Conservation (phyloP, 129 eudicot genomes). For the Ambrosia artemisiifolia region DNA sequence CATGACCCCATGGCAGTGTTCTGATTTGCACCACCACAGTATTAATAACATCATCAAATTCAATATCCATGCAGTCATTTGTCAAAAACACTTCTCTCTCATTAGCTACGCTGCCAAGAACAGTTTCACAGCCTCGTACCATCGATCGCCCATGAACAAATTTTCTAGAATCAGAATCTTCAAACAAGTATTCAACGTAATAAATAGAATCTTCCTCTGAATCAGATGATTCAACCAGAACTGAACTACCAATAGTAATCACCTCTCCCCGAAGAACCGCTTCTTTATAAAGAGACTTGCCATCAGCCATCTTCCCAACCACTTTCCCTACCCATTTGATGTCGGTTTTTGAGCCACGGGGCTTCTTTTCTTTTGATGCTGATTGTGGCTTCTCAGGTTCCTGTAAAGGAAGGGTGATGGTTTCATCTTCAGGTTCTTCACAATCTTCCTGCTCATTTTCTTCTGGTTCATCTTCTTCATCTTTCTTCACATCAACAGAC, state of each 20-base stretch:
- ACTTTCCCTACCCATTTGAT: constrained; percentile 67
- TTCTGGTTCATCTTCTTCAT: constrained; percentile 60
- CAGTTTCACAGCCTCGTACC: constrained; percentile 69
- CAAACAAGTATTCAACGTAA: constrained; percentile 83
- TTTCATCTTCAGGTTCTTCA: constrained; percentile 51
- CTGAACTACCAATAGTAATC: constrained; percentile 57
- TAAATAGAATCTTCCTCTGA: constrained; percentile 45
- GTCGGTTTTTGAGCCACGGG: constrained; percentile 31
- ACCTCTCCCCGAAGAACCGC: constrained; percentile 56
- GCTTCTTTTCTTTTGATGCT: constrained; percentile 33
- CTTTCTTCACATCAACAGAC: constrained; percentile 47
- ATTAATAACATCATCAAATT: constrained; percentile 53
- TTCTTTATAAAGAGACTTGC: constrained; percentile 46
- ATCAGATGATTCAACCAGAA: constrained; percentile 30
- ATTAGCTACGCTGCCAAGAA: constrained; percentile 74
- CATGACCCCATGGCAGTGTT: constrained; percentile 72
- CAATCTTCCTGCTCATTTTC: constrained; percentile 63
- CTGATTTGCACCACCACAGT: constrained; percentile 47
- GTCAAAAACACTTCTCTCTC: constrained; percentile 85
- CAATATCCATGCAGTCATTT: constrained; percentile 68
- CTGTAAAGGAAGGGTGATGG: constrained; percentile 4
- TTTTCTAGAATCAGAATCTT: constrained; percentile 58
- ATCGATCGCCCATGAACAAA: constrained; percentile 71
- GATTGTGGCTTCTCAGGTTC: constrained; percentile 26
- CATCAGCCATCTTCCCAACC: constrained; percentile 42